Conservation (phyloP, 2,329 filamentous ascomycete genomes). For the Rhynchosporium secalis region DNA sequence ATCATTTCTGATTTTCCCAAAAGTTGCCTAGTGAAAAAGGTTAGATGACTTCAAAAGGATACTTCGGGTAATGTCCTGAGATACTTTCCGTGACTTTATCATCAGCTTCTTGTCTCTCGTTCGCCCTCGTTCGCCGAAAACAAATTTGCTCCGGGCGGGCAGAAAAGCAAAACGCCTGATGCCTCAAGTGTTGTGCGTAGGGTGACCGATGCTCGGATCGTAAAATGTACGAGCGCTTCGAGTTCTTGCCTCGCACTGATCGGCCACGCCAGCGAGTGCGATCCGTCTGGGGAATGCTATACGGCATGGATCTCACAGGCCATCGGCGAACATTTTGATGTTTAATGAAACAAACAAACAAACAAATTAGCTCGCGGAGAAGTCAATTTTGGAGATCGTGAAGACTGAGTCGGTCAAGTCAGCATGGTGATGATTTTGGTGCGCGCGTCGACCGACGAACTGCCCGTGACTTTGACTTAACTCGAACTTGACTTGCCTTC, state of each 20-base stretch:
- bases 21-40: no score
- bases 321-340: neutral
- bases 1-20: no score
- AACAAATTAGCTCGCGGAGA: neutral
- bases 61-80: no score
- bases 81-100: no score
- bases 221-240: slow-evolving; percentile 4
- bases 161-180: slow-evolving; percentile 23
- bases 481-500: neutral
- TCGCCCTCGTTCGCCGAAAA: no score
- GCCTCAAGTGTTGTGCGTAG: slow-evolving; percentile 15
- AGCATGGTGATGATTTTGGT: neutral
- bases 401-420: neutral
- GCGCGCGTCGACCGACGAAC: neutral
- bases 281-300: neutral
- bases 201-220: slow-evolving; percentile 2
- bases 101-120: no score
- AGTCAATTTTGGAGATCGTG: slow-evolving; percentile 6
- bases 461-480: neutral
- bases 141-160: neutral
- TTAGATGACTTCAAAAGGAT: no score
- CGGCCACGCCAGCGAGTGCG: no score
- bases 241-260: neutral
- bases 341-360: slow-evolving; percentile 3
- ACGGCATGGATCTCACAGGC: slow-evolving; percentile 11